These are phyloP conservation scores for Euphrasia confusa DNA, from an alignment of 257 asterid species.

Conservation along the genomic window DNA sequence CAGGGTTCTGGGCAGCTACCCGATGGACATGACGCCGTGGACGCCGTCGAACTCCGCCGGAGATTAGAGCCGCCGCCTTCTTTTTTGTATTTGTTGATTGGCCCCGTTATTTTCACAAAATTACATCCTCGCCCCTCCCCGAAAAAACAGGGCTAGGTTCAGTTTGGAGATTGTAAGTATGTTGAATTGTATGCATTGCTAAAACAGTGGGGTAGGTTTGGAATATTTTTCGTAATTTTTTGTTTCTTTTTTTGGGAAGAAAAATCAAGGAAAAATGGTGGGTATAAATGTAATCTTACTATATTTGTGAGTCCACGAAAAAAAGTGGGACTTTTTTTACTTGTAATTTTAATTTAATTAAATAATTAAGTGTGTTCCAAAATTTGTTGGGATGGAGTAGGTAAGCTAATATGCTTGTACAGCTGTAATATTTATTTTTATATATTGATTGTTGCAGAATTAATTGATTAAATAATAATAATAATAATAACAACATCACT, in stretches of 20 bases:
- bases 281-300: constrained; percentile 29
- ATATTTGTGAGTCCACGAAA: neutral
- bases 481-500: too few species aligned
- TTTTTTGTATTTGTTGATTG: constrained; percentile 19
- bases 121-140: constrained; percentile 24
- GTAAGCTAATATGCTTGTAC: too few species aligned
- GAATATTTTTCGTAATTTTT: neutral
- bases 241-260: constrained; percentile 15
- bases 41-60: constrained; percentile 42
- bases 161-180: neutral
- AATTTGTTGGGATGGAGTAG: too few species aligned
- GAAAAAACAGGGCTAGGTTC: constrained; percentile 15
- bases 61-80: constrained; percentile 18
- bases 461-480: too few species aligned
- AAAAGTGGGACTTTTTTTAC: too few species aligned
- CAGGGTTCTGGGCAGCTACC: constrained; percentile 92
- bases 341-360: too few species aligned
- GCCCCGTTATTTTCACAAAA: constrained; percentile 20
- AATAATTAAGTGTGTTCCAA: too few species aligned
- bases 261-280: neutral
- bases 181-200: too few species aligned
- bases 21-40: constrained; percentile 99
- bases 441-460: too few species aligned
- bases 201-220: constrained; percentile 22
- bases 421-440: too few species aligned